Evolutionary conservation across 768 basidiomycete species (phyloP).

Genomic region (Tephrocybe rancida): DNA sequence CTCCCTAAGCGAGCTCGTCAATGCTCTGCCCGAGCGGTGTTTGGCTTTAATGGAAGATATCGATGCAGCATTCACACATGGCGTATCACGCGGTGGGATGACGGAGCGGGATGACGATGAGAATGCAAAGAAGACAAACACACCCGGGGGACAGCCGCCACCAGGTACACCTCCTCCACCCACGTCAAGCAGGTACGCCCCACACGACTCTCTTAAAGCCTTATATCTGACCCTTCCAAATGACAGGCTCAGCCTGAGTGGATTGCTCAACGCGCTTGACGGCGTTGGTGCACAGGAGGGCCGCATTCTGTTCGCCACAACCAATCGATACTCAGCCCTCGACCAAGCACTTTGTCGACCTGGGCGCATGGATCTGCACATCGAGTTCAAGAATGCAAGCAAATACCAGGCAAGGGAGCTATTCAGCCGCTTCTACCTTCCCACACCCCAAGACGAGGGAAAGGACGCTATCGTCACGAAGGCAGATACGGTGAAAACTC

Average conservation of each 20-base stretch:
- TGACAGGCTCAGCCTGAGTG: slow-evolving; percentile 57
- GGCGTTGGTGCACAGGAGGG: slow-evolving; percentile 72
- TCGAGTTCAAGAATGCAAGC: slow-evolving; percentile 66
- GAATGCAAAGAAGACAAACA: neutral
- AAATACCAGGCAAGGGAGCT: slow-evolving; percentile 58
- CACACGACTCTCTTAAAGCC: neutral
- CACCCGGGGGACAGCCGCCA: neutral
- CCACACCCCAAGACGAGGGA: slow-evolving; percentile 21
- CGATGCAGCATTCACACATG: slow-evolving; percentile 59
- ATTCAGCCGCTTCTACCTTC: slow-evolving; percentile 62
- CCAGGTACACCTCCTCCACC: slow-evolving; percentile 8
- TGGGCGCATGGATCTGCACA: slow-evolving; percentile 68
- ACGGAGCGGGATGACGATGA: neutral
- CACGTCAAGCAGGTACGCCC: slow-evolving; percentile 18
- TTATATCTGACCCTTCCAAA: neutral
- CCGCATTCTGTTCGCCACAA: slow-evolving; percentile 72
- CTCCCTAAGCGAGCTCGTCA: slow-evolving; percentile 51
- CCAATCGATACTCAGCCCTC: slow-evolving; percentile 60
- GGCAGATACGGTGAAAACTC: neutral
- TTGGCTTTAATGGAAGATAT: slow-evolving; percentile 77
- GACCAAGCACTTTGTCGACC: slow-evolving; percentile 68
- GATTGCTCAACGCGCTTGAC: slow-evolving; percentile 69
- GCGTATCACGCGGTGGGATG: slow-evolving; percentile 24
- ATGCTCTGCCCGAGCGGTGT: slow-evolving; percentile 53
- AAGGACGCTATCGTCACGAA: neutral